phyloP scores from a whole-genome alignment of 148 eudicot genomes.

The Dysphania ambrosioides region DNA sequence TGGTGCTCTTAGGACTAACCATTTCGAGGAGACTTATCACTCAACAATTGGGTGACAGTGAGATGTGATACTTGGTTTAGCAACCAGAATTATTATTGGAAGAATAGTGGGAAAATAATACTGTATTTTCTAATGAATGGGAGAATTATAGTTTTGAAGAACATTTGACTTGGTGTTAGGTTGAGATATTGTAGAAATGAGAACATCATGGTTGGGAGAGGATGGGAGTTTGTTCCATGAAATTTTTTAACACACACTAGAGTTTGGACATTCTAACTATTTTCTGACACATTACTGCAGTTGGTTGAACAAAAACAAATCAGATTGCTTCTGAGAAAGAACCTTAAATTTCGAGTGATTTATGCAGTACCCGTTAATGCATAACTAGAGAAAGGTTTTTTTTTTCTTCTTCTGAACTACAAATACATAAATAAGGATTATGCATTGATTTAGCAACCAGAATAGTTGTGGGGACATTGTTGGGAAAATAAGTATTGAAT shows the following conservation, averaged over 20 bases:
- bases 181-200: background rate
- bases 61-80: background rate
- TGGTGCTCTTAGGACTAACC: too few relatives aligned
- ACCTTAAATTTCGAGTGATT: background rate
- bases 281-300: background rate
- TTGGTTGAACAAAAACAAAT: too few relatives aligned
- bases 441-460: too few relatives aligned
- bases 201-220: background rate
- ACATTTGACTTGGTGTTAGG: background rate
- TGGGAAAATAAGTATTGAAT: too few relatives aligned
- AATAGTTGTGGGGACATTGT: too few relatives aligned
- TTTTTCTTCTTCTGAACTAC: background rate
- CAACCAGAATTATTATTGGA: background rate
- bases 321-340: background rate
- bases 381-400: background rate
- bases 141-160: background rate
- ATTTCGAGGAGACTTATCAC: background rate
- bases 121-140: background rate
- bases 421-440: too few relatives aligned
- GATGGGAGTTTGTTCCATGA: background rate
- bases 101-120: background rate
- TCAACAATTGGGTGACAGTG: background rate
- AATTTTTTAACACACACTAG: background rate
- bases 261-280: background rate
- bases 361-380: background rate